Percentiles rank a stretch among this genome's conserved stretches.
These are phyloP conservation scores for Fallopia convolvulus DNA, from an alignment of 148 eudicot species.

Conservation along the genomic window DNA sequence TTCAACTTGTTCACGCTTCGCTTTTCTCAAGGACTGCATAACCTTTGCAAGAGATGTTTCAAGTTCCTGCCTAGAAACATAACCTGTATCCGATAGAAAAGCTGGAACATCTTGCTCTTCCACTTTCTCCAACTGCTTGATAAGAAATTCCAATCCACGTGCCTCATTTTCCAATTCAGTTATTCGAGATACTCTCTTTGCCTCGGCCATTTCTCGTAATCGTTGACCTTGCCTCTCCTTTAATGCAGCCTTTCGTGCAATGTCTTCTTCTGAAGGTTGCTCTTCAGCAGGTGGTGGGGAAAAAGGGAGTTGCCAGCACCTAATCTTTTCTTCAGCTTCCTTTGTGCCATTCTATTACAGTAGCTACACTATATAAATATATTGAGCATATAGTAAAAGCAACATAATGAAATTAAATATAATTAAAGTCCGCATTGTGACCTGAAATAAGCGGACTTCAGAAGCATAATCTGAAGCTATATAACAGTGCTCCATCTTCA, in stretches of 20 bases:
- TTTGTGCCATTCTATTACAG: slow-evolving; percentile 59
- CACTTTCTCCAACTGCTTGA: slow-evolving; percentile 61
- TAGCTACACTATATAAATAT: slow-evolving; percentile 10
- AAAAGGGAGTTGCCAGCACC: slow-evolving; percentile 93
- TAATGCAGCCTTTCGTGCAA: slow-evolving; percentile 91
- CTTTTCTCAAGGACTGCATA: slow-evolving; percentile 64
- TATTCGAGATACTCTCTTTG: slow-evolving; percentile 70
- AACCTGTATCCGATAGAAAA: slow-evolving; percentile 62
- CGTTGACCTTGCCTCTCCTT: slow-evolving; percentile 91
- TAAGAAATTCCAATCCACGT: slow-evolving; percentile 75
- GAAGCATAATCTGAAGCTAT: slow-evolving; percentile 71
- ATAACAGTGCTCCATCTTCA: slow-evolving; percentile 98
- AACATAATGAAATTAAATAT: neutral
- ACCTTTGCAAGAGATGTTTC: slow-evolving; percentile 60
- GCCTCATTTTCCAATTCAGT: slow-evolving; percentile 78
- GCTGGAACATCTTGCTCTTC: slow-evolving; percentile 48
- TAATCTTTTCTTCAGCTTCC: slow-evolving; percentile 84
- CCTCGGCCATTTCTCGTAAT: slow-evolving; percentile 90
- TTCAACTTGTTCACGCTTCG: slow-evolving; percentile 79
- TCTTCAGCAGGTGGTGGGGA: slow-evolving; percentile 78
- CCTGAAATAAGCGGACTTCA: slow-evolving; percentile 86
- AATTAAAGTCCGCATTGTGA: slow-evolving; percentile 14
- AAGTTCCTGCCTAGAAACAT: slow-evolving; percentile 71
- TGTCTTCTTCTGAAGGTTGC: slow-evolving; percentile 83
- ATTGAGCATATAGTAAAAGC: slow-evolving; percentile 11